These are phyloP conservation scores for Zalerion maritima DNA, from an alignment of 495 filamentous ascomycete species.

Conservation along the genomic window DNA sequence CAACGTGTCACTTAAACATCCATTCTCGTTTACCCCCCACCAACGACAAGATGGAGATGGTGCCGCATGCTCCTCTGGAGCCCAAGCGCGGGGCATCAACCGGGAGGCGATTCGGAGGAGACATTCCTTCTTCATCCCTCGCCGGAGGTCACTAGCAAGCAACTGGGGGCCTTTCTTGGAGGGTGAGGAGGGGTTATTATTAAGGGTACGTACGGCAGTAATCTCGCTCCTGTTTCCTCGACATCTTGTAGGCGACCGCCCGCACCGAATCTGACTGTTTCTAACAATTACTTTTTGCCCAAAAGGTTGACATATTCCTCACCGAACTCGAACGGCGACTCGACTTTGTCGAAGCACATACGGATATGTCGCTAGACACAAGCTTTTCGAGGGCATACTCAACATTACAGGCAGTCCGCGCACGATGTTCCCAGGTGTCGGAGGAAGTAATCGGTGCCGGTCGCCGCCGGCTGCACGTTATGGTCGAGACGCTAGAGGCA, in stretches of 20 bases:
- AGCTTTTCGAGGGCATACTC: slow-evolving; percentile 68
- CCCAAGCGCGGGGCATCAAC: slow-evolving; percentile 13
- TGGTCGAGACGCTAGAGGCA: slow-evolving; percentile 88
- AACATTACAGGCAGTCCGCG: slow-evolving; percentile 73
- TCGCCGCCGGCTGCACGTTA: slow-evolving; percentile 63
- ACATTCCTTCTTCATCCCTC: slow-evolving; percentile 50
- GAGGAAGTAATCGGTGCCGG: slow-evolving; percentile 83
- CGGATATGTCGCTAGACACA: slow-evolving; percentile 67
- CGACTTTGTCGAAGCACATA: slow-evolving; percentile 79
- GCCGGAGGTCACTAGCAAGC: slow-evolving; percentile 48
- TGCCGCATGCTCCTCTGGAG: slow-evolving; percentile 17
- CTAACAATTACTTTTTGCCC: slow-evolving; percentile 10
- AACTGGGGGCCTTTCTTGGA: slow-evolving; percentile 50
- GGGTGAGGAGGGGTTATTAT: slow-evolving; percentile 47
- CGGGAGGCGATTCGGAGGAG: slow-evolving; percentile 31
- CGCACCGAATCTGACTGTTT: too few relatives aligned
- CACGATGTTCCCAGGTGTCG: slow-evolving; percentile 79
- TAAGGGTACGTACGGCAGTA: slow-evolving; percentile 32
- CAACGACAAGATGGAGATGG: neutral
- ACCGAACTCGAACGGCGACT: slow-evolving; percentile 73
- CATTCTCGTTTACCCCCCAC: neutral
- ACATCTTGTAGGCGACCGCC: neutral
- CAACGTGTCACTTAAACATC: slow-evolving; percentile 2
- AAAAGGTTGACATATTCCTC: slow-evolving; percentile 76
- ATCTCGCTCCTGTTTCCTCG: slow-evolving; percentile 1